These are phyloP conservation scores for Helotiales sp. DNA, from an alignment of 2,329 filamentous ascomycete species.

Conservation along the genomic window DNA sequence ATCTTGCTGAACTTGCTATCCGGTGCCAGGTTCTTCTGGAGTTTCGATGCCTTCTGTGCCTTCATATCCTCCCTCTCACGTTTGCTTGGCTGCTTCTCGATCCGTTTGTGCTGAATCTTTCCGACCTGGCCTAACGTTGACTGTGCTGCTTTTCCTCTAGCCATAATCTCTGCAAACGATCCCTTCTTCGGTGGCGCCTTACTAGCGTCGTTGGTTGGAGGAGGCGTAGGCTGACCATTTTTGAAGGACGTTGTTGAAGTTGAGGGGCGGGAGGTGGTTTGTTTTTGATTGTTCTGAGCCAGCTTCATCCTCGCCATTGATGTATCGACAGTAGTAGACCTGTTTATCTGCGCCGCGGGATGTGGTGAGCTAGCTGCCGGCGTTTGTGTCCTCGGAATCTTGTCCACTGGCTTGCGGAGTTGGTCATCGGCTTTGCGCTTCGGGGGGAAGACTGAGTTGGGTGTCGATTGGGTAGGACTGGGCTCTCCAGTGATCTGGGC, in stretches of 20 bases:
- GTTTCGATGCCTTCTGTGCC: slow-evolving; percentile 32
- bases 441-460: slow-evolving; percentile 41
- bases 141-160: slow-evolving; percentile 71
- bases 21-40: slow-evolving; percentile 37
- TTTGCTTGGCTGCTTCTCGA: slow-evolving; percentile 66
- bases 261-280: neutral
- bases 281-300: slow-evolving; percentile 6
- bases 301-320: slow-evolving; percentile 35
- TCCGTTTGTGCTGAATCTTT: slow-evolving; percentile 76
- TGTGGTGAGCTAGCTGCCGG: slow-evolving; percentile 35
- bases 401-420: slow-evolving; percentile 48
- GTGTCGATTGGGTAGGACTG: slow-evolving; percentile 44
- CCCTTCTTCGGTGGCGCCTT: slow-evolving; percentile 67
- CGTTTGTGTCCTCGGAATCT: slow-evolving; percentile 48
- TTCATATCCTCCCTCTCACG: slow-evolving; percentile 48
- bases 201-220: slow-evolving; percentile 25
- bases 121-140: slow-evolving; percentile 65
- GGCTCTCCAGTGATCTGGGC: slow-evolving; percentile 65
- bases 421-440: slow-evolving; percentile 66
- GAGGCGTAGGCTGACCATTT: slow-evolving; percentile 39
- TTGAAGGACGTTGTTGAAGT: slow-evolving; percentile 24
- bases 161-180: slow-evolving; percentile 76
- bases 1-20: slow-evolving; percentile 37
- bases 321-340: slow-evolving; percentile 29
- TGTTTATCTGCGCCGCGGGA: slow-evolving; percentile 24